A percentile compares a stretch with the other conserved stretches of the same genome.
These are phyloP conservation scores for Geranium incanum DNA, from an alignment of 441 rosid genomes.

Conservation along the genomic window DNA sequence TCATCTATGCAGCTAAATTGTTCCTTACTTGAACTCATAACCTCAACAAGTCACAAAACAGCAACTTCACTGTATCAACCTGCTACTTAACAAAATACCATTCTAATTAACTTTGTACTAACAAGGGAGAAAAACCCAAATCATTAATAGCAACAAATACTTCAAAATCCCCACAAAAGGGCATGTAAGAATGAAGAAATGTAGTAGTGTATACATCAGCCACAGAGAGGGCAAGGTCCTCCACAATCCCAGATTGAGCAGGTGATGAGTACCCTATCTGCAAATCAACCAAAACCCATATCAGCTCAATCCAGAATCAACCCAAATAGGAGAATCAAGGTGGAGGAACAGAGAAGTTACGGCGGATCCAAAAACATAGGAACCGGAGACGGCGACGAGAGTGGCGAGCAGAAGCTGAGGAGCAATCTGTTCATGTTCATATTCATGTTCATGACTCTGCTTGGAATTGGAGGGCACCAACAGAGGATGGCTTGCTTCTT, in stretches of 20 bases:
- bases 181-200: neutral
- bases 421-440: neutral
- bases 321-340: neutral
- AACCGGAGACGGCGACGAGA: slow-evolving; percentile 27
- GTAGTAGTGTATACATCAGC: slow-evolving; percentile 39
- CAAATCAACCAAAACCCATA: neutral
- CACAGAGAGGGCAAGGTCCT: slow-evolving; percentile 49
- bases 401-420: slow-evolving; percentile 21
- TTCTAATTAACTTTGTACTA: no score
- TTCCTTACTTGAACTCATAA: no score
- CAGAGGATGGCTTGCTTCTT: neutral
- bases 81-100: no score
- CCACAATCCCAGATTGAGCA: slow-evolving; percentile 53
- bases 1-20: no score
- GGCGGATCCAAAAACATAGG: slow-evolving; percentile 33
- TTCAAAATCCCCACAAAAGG: slow-evolving; percentile 3
- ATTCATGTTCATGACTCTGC: neutral
- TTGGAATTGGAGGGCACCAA: neutral
- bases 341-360: slow-evolving; percentile 16
- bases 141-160: neutral
- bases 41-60: no score
- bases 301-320: neutral
- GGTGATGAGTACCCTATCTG: slow-evolving; percentile 80
- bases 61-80: no score
- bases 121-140: neutral